These are phyloP conservation scores for Hypomyces rosellus DNA, from an alignment of 2,329 filamentous ascomycete species.

Conservation along the genomic window DNA sequence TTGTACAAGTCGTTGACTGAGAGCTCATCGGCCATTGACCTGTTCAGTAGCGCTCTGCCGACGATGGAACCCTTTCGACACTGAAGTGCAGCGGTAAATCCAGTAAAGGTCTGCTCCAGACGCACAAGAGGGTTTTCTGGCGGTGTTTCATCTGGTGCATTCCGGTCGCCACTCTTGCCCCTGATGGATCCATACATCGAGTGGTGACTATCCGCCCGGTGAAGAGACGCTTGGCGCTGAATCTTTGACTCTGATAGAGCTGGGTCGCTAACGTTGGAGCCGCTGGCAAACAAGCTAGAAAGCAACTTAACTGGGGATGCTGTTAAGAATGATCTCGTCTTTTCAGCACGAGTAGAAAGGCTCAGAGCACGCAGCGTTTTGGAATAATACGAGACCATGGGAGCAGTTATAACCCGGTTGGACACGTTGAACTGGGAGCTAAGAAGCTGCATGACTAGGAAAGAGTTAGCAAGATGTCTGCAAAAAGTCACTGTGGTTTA, in stretches of 20 bases:
- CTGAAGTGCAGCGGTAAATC: conserved; percentile 76
- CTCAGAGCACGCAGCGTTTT: conserved; percentile 68
- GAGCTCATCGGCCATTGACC: conserved; percentile 66
- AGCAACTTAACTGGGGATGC: conserved; percentile 88
- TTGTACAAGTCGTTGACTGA: conserved; percentile 89
- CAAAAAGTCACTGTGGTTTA: not conserved
- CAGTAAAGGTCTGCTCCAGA: conserved; percentile 78
- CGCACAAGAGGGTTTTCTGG: conserved; percentile 62
- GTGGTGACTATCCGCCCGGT: conserved; percentile 41
- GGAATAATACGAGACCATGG: conserved; percentile 70
- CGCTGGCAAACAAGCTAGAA: conserved; percentile 69
- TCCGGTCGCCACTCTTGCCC: conserved; percentile 33
- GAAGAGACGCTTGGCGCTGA: conserved; percentile 36
- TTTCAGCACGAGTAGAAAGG: conserved; percentile 56
- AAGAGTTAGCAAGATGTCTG: conserved; percentile 27
- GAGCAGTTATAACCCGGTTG: conserved; percentile 57
- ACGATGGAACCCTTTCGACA: conserved; percentile 82
- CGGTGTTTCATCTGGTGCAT: conserved; percentile 40
- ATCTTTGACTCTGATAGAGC: conserved; percentile 28
- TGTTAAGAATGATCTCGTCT: conserved; percentile 62
- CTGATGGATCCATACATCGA: conserved; percentile 51
- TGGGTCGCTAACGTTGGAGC: conserved; percentile 33
- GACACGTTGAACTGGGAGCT: conserved; percentile 62
- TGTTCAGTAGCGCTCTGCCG: conserved; percentile 66
- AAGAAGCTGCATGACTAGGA: conserved; percentile 64